Percentiles rank a stretch among this genome's conserved stretches.
Evolutionary conservation across 805 yeast genomes (phyloP).

Genomic region (Metschnikowia cerradonensis): DNA sequence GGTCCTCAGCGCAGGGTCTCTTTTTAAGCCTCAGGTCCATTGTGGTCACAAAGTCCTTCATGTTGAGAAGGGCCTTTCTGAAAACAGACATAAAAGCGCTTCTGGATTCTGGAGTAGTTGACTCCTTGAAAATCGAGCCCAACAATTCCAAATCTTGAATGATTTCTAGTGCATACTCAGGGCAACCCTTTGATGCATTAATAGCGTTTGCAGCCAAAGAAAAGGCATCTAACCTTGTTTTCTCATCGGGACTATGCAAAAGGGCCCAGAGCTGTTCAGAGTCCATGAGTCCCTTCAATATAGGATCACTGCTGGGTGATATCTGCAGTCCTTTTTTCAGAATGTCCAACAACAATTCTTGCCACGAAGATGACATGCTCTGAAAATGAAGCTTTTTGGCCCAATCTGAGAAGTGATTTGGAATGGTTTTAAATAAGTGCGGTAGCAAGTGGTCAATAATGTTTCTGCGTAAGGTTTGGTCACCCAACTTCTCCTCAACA

Average conservation of each 20-base stretch:
- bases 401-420: conserved; percentile 39
- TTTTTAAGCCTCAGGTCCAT: conserved; percentile 16
- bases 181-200: conserved; percentile 57
- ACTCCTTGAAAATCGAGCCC: conserved; percentile 21
- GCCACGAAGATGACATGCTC: conserved; percentile 5
- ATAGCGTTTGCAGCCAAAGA: conserved; percentile 59
- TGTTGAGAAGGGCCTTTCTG: conserved; percentile 57
- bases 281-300: conserved; percentile 1
- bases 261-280: conserved; percentile 25
- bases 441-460: conserved; percentile 62
- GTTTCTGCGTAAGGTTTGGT: conserved; percentile 37
- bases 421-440: conserved; percentile 51
- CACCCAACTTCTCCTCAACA: conserved; percentile 32
- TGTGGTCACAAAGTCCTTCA: conserved; percentile 57
- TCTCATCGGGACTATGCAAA: conserved; percentile 43
- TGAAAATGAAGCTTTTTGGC: conserved; percentile 17
- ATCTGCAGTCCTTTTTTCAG: conserved; percentile 10
- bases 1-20: conserved; percentile 8
- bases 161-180: conserved; percentile 39
- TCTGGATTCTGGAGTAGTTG: conserved; percentile 45
- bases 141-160: conserved; percentile 37
- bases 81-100: conserved; percentile 60
- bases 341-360: conserved; percentile 9
- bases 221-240: conserved; percentile 50
- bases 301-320: conserved; percentile 10